Base-by-base conservation (phyloP, 2,329 filamentous ascomycete genomes). In the Peltaster fructicola region DNA sequence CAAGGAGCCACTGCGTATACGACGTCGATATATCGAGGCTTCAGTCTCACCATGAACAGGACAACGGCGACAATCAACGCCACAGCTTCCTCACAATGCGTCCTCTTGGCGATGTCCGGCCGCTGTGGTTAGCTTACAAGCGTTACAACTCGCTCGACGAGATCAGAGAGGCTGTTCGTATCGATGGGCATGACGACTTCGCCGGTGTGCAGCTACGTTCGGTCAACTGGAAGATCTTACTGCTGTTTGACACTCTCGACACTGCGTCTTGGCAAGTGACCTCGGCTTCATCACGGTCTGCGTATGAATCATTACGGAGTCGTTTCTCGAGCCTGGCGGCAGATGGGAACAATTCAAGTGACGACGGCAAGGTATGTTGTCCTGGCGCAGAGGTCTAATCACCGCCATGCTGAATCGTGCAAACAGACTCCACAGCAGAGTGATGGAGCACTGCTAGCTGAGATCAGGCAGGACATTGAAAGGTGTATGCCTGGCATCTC, bases 401-500 rank as follows among this genome's bases (percentile, higher is more conserved):
- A n/a, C n/a, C n/a, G n/a, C n/a, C n/a, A n/a, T n/a, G n/a, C n/a
- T n/a, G n/a, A n/a, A n/a, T n/a, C n/a, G n/a, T n/a, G n/a, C n/a
- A n/a, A n/a, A n/a, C n/a, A n/a, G n/a, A n/a, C 79, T 47, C 73
- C 73, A n/a, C 60, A 88, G 16, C 74, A 81, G 22, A 67, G 74
- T 39, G 85, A 98, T 51, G 81, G 93, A 55, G 58, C 69, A 22
- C 65, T 90, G 16, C 70, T 85, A 33, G 70, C 73, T 24, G 88
- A 98, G 50, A 95, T 98, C 28, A 68, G 76, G 29, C 88, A 95
- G 53, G 88, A 98, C 55, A 84, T 98, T 10, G 77, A 88, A 39
- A 67, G 88, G 35, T 79, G 73, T 45, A 67, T 95, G 50, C 88
- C 85, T 5, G 88, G 93, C 40, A 84, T 88, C 41, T 67, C 70